These are phyloP conservation scores for Carex arenaria DNA, from an alignment of 202 grass and related monocot species.

Conservation along the genomic window DNA sequence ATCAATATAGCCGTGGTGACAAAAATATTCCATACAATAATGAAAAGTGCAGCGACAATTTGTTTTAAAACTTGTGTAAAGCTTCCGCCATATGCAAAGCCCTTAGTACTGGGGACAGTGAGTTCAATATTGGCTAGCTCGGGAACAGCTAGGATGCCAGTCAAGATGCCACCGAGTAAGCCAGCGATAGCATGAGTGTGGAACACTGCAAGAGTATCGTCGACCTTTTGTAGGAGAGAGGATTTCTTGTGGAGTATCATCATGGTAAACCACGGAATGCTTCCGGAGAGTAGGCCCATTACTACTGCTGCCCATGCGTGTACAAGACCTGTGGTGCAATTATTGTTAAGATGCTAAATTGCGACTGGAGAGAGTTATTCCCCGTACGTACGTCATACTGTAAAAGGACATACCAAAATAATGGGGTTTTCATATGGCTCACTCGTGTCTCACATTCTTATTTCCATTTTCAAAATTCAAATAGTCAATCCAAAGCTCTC, in stretches of 20 bases:
- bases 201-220: constrained; percentile 70
- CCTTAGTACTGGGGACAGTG: constrained; percentile 27
- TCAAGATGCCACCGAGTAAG: constrained; percentile 45
- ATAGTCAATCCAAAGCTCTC: too few relatives aligned
- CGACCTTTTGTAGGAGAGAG: constrained; percentile 45
- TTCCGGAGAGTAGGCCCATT: constrained; percentile 57
- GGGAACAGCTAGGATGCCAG: constrained; percentile 54
- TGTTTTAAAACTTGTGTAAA: constrained; percentile 47
- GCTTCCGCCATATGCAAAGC: constrained; percentile 62
- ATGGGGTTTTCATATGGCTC: too few relatives aligned
- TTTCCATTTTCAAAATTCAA: too few relatives aligned
- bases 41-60: constrained; percentile 42
- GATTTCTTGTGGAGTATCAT: constrained; percentile 93
- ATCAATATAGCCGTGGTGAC: constrained; percentile 54
- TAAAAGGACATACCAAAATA: neutral
- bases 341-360: neutral
- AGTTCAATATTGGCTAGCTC: constrained; percentile 33
- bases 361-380: neutral
- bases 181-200: constrained; percentile 74
- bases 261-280: constrained; percentile 82
- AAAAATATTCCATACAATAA: constrained; percentile 48
- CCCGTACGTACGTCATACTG: neutral
- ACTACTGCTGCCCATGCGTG: constrained; percentile 66
- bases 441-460: too few relatives aligned
- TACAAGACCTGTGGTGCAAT: constrained; percentile 37